Evolutionary conservation across 805 yeast species (phyloP).

Genomic region (Candida silvicultrix): DNA sequence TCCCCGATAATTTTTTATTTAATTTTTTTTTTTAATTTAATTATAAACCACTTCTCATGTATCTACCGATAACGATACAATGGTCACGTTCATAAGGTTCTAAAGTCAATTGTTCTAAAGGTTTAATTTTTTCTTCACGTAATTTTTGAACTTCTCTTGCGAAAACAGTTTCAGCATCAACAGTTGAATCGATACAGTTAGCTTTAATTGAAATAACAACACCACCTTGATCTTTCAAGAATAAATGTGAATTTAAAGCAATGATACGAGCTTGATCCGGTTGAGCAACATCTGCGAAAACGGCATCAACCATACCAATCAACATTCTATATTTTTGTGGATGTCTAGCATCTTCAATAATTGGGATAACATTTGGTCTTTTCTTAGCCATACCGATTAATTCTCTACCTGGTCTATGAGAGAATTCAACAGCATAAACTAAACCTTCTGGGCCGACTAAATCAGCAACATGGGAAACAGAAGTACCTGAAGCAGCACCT

Average conservation of each 20-base stretch:
- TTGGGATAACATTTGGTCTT: conserved; percentile 98
- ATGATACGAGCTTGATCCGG: conserved; percentile 99
- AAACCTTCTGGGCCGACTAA: conserved; percentile 99
- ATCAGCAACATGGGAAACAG: conserved; percentile 97
- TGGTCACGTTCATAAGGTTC: conserved; percentile 99
- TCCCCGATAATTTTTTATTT: not conserved
- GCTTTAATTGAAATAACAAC: conserved; percentile 99
- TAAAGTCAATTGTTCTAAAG: conserved; percentile 95
- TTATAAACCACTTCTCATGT: conserved; percentile 79
- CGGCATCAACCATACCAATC: conserved; percentile 97
- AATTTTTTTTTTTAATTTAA: not conserved
- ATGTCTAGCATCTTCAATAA: conserved; percentile 99
- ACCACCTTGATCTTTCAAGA: conserved; percentile 97
- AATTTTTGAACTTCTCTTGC: conserved; percentile 99
- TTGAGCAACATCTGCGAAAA: conserved; percentile 99
- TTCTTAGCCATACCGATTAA: conserved; percentile 99
- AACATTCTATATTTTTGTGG: conserved; percentile 99
- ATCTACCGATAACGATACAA: conserved; percentile 97
- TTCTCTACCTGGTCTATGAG: conserved; percentile 99
- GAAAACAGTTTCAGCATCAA: conserved; percentile 98
- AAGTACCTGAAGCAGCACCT: conserved; percentile 99
- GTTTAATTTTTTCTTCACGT: conserved; percentile 98
- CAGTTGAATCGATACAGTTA: conserved; percentile 99
- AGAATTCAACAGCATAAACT: conserved; percentile 98
- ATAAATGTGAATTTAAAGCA: conserved; percentile 96